Base-by-base conservation (phyloP, 495 filamentous ascomycete species). In the Xanthoparmelia taractica region DNA sequence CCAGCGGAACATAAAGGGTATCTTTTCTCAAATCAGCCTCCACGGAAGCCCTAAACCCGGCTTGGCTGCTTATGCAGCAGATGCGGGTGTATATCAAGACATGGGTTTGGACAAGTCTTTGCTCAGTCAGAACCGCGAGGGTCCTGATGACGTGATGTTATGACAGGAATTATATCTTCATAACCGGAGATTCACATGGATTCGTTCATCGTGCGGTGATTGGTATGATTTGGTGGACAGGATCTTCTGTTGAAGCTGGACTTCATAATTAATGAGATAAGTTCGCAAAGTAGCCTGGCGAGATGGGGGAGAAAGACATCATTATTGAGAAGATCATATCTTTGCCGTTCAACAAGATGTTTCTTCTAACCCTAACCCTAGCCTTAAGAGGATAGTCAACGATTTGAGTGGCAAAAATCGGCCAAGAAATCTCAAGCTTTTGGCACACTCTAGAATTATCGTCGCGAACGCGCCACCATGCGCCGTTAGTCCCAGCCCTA, bases 1-100 rank as follows among this genome's bases (percentile, higher is more conserved):
- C 66, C 74, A 95, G 17, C 82, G 85, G 55, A 87, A 92, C 66
- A 86, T 95, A 75, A 90, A 84, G 66, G 82, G 84, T 18, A 78
- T 95, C 20, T 91, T 96, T 62, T 72, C 75, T 66, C 76, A 77
- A 36, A 62, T 82, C 60, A 78, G 67, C 37, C 57, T 81, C 25
- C 69, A 79, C 57, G 78, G 79, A 18, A 75, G 17, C 8, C 43
- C 59, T 25, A 52, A 52, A 52, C 25, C 25, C 15, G 48, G 48
- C 48, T 11, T 57, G 40, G 61, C 27, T 43, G 29, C 36, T 29
- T 54, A 31, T 33, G 54, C 40, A 27, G 29, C 29, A 27, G 52
- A 57, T 37, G 27, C 17, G 25, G 40, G 23, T 23, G 33, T 36
- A 11, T 31, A 58, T 58, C n/a, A 37, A 37, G 55, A 63, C 25